A percentile compares a stretch with the other conserved stretches of the same genome.
Conservation (phyloP, 768 basidiomycete species). For the Tephrocybe sp. region DNA sequence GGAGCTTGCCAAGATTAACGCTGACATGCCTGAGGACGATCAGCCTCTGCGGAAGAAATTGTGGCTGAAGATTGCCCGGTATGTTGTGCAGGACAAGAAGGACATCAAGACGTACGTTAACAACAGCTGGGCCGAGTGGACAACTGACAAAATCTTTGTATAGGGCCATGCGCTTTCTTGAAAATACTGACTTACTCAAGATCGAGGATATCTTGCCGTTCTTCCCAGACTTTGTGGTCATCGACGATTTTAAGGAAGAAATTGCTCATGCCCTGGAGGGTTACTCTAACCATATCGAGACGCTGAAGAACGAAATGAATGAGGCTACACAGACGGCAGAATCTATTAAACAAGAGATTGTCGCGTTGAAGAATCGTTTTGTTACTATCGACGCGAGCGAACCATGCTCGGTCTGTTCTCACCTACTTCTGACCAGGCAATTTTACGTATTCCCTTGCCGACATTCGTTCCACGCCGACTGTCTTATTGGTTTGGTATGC, state of each 20-base stretch:
- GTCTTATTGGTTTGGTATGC: slow-evolving; percentile 89
- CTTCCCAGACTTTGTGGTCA: slow-evolving; percentile 99
- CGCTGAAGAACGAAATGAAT: slow-evolving; percentile 91
- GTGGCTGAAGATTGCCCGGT: slow-evolving; percentile 98
- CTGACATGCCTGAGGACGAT: slow-evolving; percentile 93
- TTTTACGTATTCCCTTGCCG: slow-evolving; percentile 99
- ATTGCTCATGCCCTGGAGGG: slow-evolving; percentile 95
- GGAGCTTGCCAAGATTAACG: slow-evolving; percentile 92
- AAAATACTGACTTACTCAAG: slow-evolving; percentile 91
- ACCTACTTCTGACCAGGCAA: slow-evolving; percentile 77
- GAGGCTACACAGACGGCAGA: slow-evolving; percentile 91
- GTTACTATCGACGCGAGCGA: slow-evolving; percentile 89
- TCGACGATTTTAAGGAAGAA: slow-evolving; percentile 99
- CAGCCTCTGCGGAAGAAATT: slow-evolving; percentile 83
- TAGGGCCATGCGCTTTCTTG: slow-evolving; percentile 96
- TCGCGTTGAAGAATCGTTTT: slow-evolving; percentile 81
- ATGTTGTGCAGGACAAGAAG: slow-evolving; percentile 96
- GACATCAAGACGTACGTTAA: slow-evolving; percentile 91
- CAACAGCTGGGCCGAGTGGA: slow-evolving; percentile 1
- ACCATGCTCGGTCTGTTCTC: slow-evolving; percentile 78
- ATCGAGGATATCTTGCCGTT: slow-evolving; percentile 99
- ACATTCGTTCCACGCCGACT: slow-evolving; percentile 97
- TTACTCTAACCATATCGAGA: slow-evolving; percentile 88
- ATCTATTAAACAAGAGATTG: slow-evolving; percentile 89
- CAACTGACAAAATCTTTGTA: slow-evolving; percentile 1